Percentiles rank a stretch among this genome's conserved stretches.
These are phyloP conservation scores for Metschnikowia koreensis DNA, from an alignment of 805 yeast genomes.

Conservation along the genomic window DNA sequence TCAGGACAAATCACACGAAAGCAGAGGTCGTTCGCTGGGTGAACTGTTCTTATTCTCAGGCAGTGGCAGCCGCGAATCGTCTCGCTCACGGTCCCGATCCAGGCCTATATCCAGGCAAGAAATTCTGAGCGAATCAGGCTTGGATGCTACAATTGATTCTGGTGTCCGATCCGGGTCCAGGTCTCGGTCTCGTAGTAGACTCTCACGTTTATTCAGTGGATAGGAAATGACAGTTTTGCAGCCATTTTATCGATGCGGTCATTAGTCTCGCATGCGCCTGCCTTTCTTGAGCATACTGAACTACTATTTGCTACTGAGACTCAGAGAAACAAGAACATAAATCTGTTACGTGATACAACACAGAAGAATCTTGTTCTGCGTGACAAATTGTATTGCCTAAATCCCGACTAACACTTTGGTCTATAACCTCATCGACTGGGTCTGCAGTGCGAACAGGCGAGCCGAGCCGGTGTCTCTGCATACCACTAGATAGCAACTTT, in stretches of 20 bases:
- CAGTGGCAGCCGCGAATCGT: conserved; percentile 9
- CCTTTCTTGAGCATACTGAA: too few relatives aligned
- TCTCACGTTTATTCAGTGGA: conserved; percentile 11
- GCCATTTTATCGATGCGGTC: too few relatives aligned
- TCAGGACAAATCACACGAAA: not conserved
- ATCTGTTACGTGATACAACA: too few relatives aligned
- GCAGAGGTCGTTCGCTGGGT: conserved; percentile 4
- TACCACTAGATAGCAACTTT: not conserved
- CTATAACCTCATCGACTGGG: too few relatives aligned
- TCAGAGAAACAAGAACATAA: too few relatives aligned
- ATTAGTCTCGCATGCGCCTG: too few relatives aligned
- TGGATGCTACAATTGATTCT: conserved; percentile 3
- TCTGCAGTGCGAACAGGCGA: not conserved
- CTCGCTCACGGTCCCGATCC: conserved; percentile 10
- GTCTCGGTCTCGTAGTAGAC: conserved; percentile 13
- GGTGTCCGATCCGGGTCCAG: conserved; percentile 3
- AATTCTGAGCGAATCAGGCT: not conserved
- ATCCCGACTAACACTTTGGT: too few relatives aligned
- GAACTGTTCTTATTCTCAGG: conserved; percentile 2
- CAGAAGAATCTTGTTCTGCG: too few relatives aligned
- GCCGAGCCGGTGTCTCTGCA: not conserved
- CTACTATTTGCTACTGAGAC: too few relatives aligned
- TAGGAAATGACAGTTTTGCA: not conserved
- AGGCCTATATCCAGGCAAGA: not conserved
- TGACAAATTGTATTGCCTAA: too few relatives aligned